Conservation (phyloP, 148 eudicot species). For the Spergularia bocconei region DNA sequence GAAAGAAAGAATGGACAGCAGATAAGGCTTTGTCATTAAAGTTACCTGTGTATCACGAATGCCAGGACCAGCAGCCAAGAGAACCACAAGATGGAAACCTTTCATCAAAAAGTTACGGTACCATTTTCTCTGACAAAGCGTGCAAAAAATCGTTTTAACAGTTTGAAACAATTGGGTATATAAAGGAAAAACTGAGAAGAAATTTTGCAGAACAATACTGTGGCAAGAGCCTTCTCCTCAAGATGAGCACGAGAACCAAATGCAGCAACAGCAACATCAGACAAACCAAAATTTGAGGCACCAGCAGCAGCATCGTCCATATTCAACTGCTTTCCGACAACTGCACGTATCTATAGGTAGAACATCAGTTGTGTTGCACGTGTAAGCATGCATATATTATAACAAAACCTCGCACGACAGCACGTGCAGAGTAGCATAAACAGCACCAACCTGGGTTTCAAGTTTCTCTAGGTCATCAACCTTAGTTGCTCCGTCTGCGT, state of each 20-base stretch:
- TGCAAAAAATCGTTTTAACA: slow-evolving; percentile 9
- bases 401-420: neutral
- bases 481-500: slow-evolving; percentile 99
- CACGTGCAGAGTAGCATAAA: slow-evolving; percentile 3
- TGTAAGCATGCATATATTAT: neutral
- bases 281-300: slow-evolving; percentile 34
- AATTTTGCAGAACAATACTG: slow-evolving; percentile 36
- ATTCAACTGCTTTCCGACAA: slow-evolving; percentile 44
- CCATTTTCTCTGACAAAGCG: slow-evolving; percentile 83
- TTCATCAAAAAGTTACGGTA: slow-evolving; percentile 96
- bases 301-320: slow-evolving; percentile 29
- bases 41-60: slow-evolving; percentile 95
- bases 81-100: slow-evolving; percentile 94
- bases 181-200: slow-evolving; percentile 5
- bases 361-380: slow-evolving; percentile 28
- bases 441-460: slow-evolving; percentile 73
- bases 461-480: slow-evolving; percentile 90
- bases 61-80: slow-evolving; percentile 94
- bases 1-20: neutral
- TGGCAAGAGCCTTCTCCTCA: slow-evolving; percentile 75
- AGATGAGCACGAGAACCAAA: slow-evolving; percentile 92
- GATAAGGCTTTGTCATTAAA: neutral
- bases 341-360: slow-evolving; percentile 66
- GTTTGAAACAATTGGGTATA: slow-evolving; percentile 8
- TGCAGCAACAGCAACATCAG: slow-evolving; percentile 59